Base-by-base conservation (phyloP, 2,329 filamentous ascomycete genomes). In the Zymoseptoria passerinii region DNA sequence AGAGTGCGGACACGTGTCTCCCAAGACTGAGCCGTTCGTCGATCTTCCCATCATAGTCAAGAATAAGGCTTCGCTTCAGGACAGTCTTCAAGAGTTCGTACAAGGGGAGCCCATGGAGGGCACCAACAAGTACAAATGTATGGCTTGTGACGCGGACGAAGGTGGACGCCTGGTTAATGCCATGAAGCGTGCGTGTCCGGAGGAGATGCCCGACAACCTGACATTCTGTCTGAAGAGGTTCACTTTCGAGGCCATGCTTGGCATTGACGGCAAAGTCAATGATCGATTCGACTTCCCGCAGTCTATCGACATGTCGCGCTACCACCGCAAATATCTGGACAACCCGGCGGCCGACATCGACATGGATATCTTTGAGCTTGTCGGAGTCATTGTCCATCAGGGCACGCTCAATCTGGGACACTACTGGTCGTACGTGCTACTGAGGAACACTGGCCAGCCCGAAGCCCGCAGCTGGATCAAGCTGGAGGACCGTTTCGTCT, bases 61-160 rank as follows among this genome's bases (percentile, higher is more conserved):
- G 72, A 92, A 92, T 54, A 97, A 96, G 74, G 80, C 79, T 20
- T 88, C 80, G 29, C 81, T 99, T 1, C 80, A 90, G 67, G 91
- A 96, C 65, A 97, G 94, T 69, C 78, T 99, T 13, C 85, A 91
- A 66, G 90, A 92, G n/a, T 97, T 96, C 71, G 91, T 97, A 10
- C 89, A 95, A 70, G 94, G 94, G 3, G 94, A 99, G 74, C 85
- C 94, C 40, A 92, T 99, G 88, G 90, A 96, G 78, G 94, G 95
- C 64, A 85, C 85, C 83, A 97, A 99, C 77, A 96, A 96, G 75
- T 99, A 97, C 78, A 95, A 95, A 64, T 99, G 94, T 75, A 92
- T 91, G 28, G 88, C 84, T 4, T 99, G 94, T 71, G 89, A 90
- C 61, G 83, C 84, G 9, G 60, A 63, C 88, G 63, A 61, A 28